Base-by-base conservation (phyloP, 225 moss, liverwort and hornwort species). In the Polytrichum formosum region DNA sequence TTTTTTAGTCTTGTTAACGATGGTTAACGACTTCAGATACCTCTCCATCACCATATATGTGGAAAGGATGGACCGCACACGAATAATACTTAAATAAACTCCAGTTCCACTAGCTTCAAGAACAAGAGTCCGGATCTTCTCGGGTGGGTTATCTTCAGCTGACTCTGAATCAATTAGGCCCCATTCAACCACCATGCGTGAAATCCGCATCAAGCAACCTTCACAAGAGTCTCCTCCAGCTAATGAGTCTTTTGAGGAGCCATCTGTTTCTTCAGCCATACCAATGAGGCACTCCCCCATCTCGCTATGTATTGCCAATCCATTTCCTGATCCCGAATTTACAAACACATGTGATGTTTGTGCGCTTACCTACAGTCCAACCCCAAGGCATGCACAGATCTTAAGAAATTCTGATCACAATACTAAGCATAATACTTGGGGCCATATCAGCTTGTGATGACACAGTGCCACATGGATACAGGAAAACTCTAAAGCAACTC, bases 171-270 rank as follows among this genome's bases (percentile, higher is more conserved):
- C 94, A 63, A 73, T 75, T 37, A 84, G 76, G 80, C 82, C 94
- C 92, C 97, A 94, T 77, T 97, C 97, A 80, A 94, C 86, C 5
- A 92, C 97, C 86, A 97, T 80, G 67, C 90, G 87, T 73, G 92
- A 94, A 65, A 97, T 77, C 54, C 86, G 86, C 76, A 97, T 75
- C 76, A 93, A 77, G 70, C 89, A 92, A 73, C 85, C 84, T 77
- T 78, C 78, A 77, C 87, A 83, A 79, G 74, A 78, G 68, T 85
- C 91, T 29, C 83, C 76, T 80, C 79, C 77, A 66, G 79, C 63
- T 70, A 71, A 28, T 62, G 79, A 72, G 29, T 79, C 72, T 67
- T 77, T 78, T 58, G 81, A 79, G 55, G 64, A 78, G 64, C 68
- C 73, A 69, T 79, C 72, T 65, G 85, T 73, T 79, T 91, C 91